Conservation (phyloP, 441 rosid species). For the Eutrema salsugineum region DNA sequence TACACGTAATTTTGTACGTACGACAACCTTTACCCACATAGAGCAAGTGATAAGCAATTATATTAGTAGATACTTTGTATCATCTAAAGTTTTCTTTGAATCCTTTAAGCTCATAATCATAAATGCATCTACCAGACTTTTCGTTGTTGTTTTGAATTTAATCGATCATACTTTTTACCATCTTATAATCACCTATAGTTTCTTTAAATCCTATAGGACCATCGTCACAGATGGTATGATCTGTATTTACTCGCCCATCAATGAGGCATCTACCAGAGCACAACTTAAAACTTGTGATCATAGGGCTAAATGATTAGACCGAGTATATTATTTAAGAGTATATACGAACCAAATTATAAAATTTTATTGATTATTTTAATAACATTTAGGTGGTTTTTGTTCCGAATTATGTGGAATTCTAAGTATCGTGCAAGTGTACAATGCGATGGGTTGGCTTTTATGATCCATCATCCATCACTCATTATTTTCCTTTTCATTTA, state of each 20-base stretch:
- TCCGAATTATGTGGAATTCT: conserved; percentile 21
- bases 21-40: not conserved
- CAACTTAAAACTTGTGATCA: conserved; percentile 4
- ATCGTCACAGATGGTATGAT: not conserved
- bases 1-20: conserved; percentile 1
- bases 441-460: conserved; percentile 25
- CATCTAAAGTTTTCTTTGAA: not conserved
- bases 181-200: not conserved
- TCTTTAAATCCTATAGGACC: not conserved
- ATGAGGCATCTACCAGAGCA: not conserved
- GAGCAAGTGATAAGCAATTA: not conserved
- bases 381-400: not conserved
- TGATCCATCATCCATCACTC: conserved; percentile 16
- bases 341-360: not conserved
- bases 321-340: not conserved
- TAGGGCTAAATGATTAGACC: not conserved
- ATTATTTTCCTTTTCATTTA: not conserved
- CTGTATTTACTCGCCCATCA: not conserved
- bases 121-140: not conserved
- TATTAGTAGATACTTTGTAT: not conserved
- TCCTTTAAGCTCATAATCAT: not conserved
- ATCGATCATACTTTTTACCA: too few relatives aligned
- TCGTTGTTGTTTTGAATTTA: too few relatives aligned
- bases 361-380: not conserved
- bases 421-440: conserved; percentile 25